Percentiles rank a stretch among this genome's conserved stretches.
These are phyloP conservation scores for Sanghuangporus baumii DNA, from an alignment of 1,284 basidiomycete species.

Conservation along the genomic window DNA sequence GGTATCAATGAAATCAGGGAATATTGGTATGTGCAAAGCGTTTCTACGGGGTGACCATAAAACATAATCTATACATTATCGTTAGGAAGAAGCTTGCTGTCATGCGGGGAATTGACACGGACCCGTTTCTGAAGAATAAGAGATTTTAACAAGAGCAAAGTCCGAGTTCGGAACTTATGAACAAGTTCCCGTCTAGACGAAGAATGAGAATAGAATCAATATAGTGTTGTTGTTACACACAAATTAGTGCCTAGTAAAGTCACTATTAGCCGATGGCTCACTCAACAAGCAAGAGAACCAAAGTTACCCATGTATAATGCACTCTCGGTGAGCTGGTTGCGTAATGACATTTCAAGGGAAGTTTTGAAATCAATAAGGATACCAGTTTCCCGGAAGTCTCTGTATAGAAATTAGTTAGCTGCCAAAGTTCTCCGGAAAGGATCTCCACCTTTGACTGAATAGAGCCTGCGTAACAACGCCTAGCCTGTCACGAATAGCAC, in stretches of 20 bases:
- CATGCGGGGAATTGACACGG: conserved; percentile 16
- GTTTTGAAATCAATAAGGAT: conserved; percentile 82
- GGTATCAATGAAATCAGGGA: conserved; percentile 84
- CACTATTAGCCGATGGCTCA: conserved; percentile 19
- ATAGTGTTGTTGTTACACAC: conserved; percentile 2
- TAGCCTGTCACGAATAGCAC: conserved; percentile 85
- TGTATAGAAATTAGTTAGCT: conserved; percentile 22
- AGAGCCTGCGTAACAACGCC: conserved; percentile 93
- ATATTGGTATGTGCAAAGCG: conserved; percentile 96
- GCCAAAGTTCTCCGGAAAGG: background rate
- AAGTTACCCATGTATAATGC: conserved; percentile 80
- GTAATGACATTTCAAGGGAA: conserved; percentile 63
- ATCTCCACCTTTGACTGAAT: conserved; percentile 68
- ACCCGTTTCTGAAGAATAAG: conserved; percentile 90
- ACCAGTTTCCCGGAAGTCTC: conserved; percentile 79
- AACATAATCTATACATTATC: conserved; percentile 76
- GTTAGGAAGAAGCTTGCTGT: background rate
- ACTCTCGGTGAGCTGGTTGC: conserved; percentile 71
- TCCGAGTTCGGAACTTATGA: conserved; percentile 90
- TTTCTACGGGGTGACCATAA: conserved; percentile 95
- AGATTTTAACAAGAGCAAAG: conserved; percentile 91
- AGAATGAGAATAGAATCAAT: background rate
- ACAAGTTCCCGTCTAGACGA: conserved; percentile 75
- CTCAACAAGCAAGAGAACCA: background rate
- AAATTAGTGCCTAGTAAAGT: conserved; percentile 1